Percentiles rank a stretch among this genome's conserved stretches.
These are phyloP conservation scores for Parascedosporium putredinis DNA, from an alignment of 2,329 filamentous ascomycete genomes.

Conservation along the genomic window DNA sequence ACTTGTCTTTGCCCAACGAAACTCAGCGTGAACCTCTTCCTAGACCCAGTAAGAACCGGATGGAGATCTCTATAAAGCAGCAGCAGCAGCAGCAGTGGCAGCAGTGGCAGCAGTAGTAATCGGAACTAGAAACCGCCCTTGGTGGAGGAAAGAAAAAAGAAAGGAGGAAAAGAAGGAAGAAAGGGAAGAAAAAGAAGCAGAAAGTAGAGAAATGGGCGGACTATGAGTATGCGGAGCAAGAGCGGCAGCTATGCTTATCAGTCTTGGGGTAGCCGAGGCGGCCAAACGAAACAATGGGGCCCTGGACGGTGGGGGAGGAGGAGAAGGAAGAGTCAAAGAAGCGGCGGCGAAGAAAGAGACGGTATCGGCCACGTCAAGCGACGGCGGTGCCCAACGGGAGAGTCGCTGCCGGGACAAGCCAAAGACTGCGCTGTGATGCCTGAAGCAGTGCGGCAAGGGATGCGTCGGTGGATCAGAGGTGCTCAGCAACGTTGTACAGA, in stretches of 20 bases:
- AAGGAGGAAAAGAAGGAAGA: too few relatives aligned
- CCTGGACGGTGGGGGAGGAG: too few relatives aligned
- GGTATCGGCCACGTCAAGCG: conserved; percentile 7
- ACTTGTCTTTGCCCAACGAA: not conserved
- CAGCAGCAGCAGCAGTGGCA: too few relatives aligned
- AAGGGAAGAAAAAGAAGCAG: too few relatives aligned
- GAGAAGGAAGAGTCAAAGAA: not conserved
- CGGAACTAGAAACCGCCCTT: too few relatives aligned
- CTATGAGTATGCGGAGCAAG: conserved; percentile 1
- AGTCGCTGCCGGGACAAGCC: not conserved
- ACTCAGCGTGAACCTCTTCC: not conserved
- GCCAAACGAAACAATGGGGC: conserved; percentile 1
- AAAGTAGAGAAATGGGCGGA: too few relatives aligned
- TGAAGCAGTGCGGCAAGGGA: not conserved
- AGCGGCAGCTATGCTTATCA: not conserved
- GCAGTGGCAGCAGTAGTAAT: too few relatives aligned
- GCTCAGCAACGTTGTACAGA: not conserved
- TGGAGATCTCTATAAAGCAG: not conserved
- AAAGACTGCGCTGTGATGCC: not conserved
- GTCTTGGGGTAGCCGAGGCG: too few relatives aligned
- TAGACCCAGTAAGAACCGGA: not conserved
- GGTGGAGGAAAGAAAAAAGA: not conserved
- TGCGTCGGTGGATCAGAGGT: not conserved
- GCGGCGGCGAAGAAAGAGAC: not conserved
- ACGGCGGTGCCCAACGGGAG: conserved; percentile 1